Evolutionary conservation across 129 eudicot species (phyloP), one percentile per base, ranked within the genome.

Genomic region (Rutidosis leptorrhynchoides): DNA sequence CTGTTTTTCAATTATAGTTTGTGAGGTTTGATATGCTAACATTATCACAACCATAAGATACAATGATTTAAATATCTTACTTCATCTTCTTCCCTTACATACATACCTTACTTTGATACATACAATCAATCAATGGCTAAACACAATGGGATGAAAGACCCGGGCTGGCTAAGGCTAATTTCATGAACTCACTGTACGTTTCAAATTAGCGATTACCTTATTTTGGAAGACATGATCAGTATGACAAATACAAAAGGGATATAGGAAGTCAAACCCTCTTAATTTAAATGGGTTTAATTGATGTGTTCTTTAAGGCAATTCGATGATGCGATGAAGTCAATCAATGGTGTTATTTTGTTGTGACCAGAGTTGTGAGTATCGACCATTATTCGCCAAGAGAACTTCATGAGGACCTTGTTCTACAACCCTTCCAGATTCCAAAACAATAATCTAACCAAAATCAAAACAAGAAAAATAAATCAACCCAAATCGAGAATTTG

Each of bases 351-450:
- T 88, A 70, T 83, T 93, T 72, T 93, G 99, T 45, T 93, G 99
- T 62, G 90, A 53, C 99, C 99, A 93, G 16, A 93, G 87, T 74
- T 93, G 99, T 3, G 99, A 84, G 16, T 93, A 93, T 79, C 99
- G 81, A n/a, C 96, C 96, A 5, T 83, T 70, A 49, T 83, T 89
- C 1, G 90, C 68, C 74, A 93, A 58, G 9, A 93, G 83, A 67
- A 69, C 79, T 4, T 93, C 99, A 64, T 93, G 99, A 16, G 89
- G 88, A n/a, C 99, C 99, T 65, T 93, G 96, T 77, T 93, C 99
- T 62, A 93, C 99, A 22, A 93, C 96, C 79, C 74, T 84, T 20
- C 99, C 99, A 29, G 71, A 73, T 77, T 93, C 99, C 73, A 93
- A 74, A 30, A 93, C 99, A 30, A 93, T 78, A 54, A 93, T 89